Percentiles rank a stretch among this genome's conserved stretches.
Evolutionary conservation across 2,329 filamentous ascomycete species (phyloP).

Genomic region (Monilinia laxa): DNA sequence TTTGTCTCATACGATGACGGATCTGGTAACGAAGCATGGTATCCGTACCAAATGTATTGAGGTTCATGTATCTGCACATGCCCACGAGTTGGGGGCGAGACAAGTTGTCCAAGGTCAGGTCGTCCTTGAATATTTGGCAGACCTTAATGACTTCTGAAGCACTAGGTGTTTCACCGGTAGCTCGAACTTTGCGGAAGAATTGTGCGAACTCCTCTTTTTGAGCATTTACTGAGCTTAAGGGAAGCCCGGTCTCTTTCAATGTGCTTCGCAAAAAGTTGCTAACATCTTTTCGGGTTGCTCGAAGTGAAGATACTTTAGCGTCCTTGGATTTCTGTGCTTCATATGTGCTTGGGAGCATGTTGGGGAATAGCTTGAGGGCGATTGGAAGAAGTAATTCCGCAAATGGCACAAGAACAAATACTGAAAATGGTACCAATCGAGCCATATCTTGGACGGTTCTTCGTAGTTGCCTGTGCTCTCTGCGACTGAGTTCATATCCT

Average conservation of each 20-base stretch:
- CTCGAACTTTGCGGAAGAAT: constrained; percentile 94
- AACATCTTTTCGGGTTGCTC: constrained; percentile 88
- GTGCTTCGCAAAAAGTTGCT: constrained; percentile 87
- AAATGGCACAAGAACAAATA: constrained; percentile 96
- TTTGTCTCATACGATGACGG: constrained; percentile 96
- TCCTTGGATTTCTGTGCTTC: constrained; percentile 91
- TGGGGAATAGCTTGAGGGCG: constrained; percentile 92
- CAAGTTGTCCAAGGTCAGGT: constrained; percentile 94
- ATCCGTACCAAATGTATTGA: constrained; percentile 95
- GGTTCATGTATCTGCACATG: constrained; percentile 98
- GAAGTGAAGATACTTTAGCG: constrained; percentile 76
- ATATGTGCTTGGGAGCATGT: constrained; percentile 94
- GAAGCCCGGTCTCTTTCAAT: constrained; percentile 87
- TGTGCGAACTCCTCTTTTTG: constrained; percentile 92
- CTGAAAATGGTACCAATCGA: constrained; percentile 90
- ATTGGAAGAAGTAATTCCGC: constrained; percentile 90
- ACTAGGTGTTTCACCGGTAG: constrained; percentile 86
- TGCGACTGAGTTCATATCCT: constrained; percentile 91
- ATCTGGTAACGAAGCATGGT: constrained; percentile 97
- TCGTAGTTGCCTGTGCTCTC: constrained; percentile 89
- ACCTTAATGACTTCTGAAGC: constrained; percentile 94
- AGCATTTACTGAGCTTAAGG: constrained; percentile 77
- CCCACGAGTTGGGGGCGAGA: constrained; percentile 93
- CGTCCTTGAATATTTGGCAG: constrained; percentile 98
- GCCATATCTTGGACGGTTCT: constrained; percentile 92